Conservation (phyloP, 169 alveolate genomes). For the Eimeria falciformis region DNA sequence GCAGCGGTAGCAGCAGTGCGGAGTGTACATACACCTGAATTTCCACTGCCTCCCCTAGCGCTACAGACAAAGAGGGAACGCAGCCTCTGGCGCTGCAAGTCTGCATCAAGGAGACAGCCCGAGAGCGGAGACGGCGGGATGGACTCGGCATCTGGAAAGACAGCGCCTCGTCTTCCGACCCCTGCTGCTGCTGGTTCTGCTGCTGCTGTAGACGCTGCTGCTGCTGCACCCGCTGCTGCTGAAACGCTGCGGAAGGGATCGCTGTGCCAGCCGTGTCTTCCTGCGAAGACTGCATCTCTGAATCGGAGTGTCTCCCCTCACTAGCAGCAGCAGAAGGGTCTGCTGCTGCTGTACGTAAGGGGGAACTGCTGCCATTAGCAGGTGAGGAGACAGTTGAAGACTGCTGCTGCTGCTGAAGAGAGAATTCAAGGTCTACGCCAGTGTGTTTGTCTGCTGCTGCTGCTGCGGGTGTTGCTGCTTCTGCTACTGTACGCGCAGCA, state of each 20-base stretch:
- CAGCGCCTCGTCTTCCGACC: slow-evolving; percentile 18
- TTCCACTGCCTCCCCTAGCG: slow-evolving; percentile 64
- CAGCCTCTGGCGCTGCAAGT: slow-evolving; percentile 60
- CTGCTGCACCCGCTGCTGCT: slow-evolving; percentile 10
- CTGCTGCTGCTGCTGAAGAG: background rate
- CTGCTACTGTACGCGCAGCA: background rate
- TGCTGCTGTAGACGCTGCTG: slow-evolving; percentile 52
- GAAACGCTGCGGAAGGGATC: background rate
- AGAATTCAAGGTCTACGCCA: background rate
- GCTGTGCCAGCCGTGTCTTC: background rate
- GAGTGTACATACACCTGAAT: slow-evolving; percentile 65
- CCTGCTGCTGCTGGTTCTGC: background rate
- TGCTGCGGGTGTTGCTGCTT: background rate
- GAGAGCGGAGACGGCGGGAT: slow-evolving; percentile 20
- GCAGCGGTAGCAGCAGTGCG: slow-evolving; percentile 37
- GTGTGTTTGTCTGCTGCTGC: background rate
- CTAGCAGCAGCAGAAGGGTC: slow-evolving; percentile 13
- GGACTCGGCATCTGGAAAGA: background rate
- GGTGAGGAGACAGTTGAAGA: background rate
- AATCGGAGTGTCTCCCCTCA: background rate
- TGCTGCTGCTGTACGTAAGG: slow-evolving; percentile 29
- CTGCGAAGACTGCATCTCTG: background rate
- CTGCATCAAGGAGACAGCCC: slow-evolving; percentile 64
- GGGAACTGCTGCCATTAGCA: background rate
- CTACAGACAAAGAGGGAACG: slow-evolving; percentile 67